Conservation (phyloP, 2,329 filamentous ascomycete species). For the Exophiala lecanii-corni region DNA sequence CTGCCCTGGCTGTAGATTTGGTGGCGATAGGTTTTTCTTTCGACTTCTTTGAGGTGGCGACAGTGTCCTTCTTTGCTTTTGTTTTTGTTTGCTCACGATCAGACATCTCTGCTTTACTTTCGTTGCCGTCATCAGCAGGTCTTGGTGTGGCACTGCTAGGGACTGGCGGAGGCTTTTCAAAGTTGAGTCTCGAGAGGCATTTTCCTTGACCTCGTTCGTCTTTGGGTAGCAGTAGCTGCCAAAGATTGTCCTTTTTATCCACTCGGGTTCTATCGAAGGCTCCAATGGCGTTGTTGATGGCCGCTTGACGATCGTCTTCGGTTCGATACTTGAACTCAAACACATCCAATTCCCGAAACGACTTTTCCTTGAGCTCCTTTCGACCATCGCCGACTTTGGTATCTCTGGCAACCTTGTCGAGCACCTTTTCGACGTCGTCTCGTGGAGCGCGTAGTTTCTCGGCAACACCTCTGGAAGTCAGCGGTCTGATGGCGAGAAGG, state of each 20-base stretch:
- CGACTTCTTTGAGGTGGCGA: constrained; percentile 38
- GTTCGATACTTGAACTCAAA: constrained; percentile 57
- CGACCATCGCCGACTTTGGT: constrained; percentile 41
- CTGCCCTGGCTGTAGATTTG: constrained; percentile 13
- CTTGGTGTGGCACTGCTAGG: constrained; percentile 15
- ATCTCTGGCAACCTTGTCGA: constrained; percentile 51
- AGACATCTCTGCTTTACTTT: constrained; percentile 20
- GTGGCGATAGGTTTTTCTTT: constrained; percentile 12
- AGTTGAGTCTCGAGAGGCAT: constrained; percentile 55
- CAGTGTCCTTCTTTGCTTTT: constrained; percentile 12
- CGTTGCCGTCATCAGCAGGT: constrained; percentile 15
- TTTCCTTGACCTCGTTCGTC: constrained; percentile 60
- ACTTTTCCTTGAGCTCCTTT: constrained; percentile 54
- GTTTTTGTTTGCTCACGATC: constrained; percentile 14
- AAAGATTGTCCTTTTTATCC: constrained; percentile 55
- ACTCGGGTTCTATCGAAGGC: constrained; percentile 60
- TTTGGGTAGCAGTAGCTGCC: constrained; percentile 58
- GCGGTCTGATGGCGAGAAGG: constrained; percentile 51
- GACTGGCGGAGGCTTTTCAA: constrained; percentile 30
- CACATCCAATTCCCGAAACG: constrained; percentile 58
- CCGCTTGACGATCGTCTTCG: constrained; percentile 52
- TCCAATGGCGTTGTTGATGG: constrained; percentile 58
- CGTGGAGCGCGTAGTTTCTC: constrained; percentile 45
- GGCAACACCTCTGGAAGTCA: constrained; percentile 44
- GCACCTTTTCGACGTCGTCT: constrained; percentile 44